A percentile compares a stretch with the other conserved stretches of the same genome.
These are phyloP conservation scores for Pneumocystis canis DNA, from an alignment of 1,139 yeast genomes.

Conservation along the genomic window DNA sequence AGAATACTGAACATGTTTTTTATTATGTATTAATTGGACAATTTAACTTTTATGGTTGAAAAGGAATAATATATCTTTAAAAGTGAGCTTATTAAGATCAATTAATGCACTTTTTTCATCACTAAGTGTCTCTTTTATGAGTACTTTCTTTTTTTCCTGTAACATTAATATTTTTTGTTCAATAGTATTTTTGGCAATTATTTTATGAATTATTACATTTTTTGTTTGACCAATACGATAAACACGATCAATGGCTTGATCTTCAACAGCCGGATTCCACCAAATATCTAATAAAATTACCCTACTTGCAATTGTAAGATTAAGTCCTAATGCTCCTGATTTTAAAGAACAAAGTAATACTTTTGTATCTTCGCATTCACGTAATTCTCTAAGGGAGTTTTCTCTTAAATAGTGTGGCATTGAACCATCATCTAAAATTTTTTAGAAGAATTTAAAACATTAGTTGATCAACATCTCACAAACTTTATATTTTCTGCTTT, in stretches of 20 bases:
- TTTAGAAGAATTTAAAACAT: background rate
- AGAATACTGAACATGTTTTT: background rate
- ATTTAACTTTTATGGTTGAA: background rate
- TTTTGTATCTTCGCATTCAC: conserved; percentile 2
- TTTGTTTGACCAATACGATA: conserved; percentile 44
- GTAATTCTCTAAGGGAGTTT: conserved; percentile 5
- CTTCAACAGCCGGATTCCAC: conserved; percentile 52
- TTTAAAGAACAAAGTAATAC: conserved; percentile 42
- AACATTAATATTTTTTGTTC: conserved; percentile 83
- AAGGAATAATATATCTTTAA: background rate
- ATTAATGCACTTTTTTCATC: background rate
- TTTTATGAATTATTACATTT: conserved; percentile 90
- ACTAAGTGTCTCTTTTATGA: conserved; percentile 15
- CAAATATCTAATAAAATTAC: conserved; percentile 46
- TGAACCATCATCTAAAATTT: conserved; percentile 10
- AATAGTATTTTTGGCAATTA: conserved; percentile 92
- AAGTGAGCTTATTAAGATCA: background rate
- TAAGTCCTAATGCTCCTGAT: conserved; percentile 46
- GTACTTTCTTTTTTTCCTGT: conserved; percentile 35
- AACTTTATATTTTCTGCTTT: conserved; percentile 33
- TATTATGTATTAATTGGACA: background rate
- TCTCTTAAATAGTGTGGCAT: conserved; percentile 12
- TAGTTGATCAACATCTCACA: conserved; percentile 27
- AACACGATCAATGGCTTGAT: conserved; percentile 49
- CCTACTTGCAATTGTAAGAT: conserved; percentile 41